These are phyloP conservation scores for Mycena alexandri DNA, from an alignment of 768 basidiomycete species.

Conservation along the genomic window DNA sequence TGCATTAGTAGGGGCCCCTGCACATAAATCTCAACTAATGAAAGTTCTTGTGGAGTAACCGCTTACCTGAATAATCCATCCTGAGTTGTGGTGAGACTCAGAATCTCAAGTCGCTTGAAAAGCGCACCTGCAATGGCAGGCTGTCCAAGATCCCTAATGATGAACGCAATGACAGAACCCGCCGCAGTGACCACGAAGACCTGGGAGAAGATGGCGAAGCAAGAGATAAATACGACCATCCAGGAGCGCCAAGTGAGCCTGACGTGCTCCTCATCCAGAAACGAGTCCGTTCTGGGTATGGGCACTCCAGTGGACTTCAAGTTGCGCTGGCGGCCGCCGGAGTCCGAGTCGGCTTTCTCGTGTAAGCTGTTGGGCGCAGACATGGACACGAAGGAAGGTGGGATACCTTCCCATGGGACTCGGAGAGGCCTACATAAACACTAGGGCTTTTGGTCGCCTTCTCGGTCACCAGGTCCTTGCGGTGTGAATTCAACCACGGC, in stretches of 20 bases:
- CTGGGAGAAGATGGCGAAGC: conserved; percentile 35
- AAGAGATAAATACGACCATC: conserved; percentile 35
- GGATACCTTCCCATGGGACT: not conserved
- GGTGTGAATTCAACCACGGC: not conserved
- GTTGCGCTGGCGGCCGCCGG: no score
- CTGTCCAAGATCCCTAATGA: conserved; percentile 37
- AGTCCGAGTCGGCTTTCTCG: conserved; percentile 6
- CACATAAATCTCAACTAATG: not conserved
- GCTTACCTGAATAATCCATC: conserved; percentile 37
- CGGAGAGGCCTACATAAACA: no score
- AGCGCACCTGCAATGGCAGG: conserved; percentile 32
- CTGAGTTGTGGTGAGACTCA: not conserved
- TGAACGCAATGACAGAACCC: conserved; percentile 37
- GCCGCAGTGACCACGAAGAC: conserved; percentile 36
- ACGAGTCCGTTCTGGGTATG: conserved; percentile 32
- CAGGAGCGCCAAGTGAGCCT: conserved; percentile 38
- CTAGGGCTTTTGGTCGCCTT: no score
- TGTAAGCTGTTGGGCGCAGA: conserved; percentile 1
- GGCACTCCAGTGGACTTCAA: conserved; percentile 9
- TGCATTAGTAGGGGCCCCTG: conserved; percentile 39
- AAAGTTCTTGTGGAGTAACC: not conserved
- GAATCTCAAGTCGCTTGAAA: no score
- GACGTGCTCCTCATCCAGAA: conserved; percentile 30
- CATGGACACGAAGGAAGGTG: conserved; percentile 7
- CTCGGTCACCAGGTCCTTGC: not conserved